Evolutionary conservation across 2,329 filamentous ascomycete species (phyloP).

Genomic region (Neonectria neomacrospora): DNA sequence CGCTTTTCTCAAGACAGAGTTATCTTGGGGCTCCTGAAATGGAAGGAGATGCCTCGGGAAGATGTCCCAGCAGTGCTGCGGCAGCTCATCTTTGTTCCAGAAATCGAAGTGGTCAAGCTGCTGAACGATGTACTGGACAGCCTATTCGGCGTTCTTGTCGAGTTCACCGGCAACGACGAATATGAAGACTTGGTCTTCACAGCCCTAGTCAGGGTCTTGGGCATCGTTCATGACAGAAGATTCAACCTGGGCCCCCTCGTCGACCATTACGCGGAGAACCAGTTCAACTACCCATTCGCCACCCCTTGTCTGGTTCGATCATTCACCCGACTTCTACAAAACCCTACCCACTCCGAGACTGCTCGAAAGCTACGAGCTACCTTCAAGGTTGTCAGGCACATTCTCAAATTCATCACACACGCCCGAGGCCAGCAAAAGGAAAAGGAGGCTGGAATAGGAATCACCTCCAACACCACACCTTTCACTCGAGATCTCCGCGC

Average conservation of each 20-base stretch:
- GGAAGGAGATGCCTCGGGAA: slow-evolving; percentile 79
- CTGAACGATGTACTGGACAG: slow-evolving; percentile 89
- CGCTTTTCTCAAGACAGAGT: slow-evolving; percentile 92
- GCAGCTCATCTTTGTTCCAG: slow-evolving; percentile 90
- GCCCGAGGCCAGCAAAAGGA: slow-evolving; percentile 85
- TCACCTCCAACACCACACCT: slow-evolving; percentile 75
- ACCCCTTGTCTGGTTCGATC: slow-evolving; percentile 89
- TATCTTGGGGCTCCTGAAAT: slow-evolving; percentile 84
- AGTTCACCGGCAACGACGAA: slow-evolving; percentile 90
- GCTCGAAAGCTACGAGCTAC: slow-evolving; percentile 88
- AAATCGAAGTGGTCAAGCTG: slow-evolving; percentile 97
- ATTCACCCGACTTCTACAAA: slow-evolving; percentile 84
- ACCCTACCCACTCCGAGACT: slow-evolving; percentile 83
- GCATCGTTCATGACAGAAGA: slow-evolving; percentile 92
- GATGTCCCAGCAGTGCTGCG: slow-evolving; percentile 80
- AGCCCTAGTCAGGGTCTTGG: slow-evolving; percentile 86
- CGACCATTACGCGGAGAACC: slow-evolving; percentile 87
- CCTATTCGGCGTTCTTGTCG: slow-evolving; percentile 89
- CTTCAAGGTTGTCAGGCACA: slow-evolving; percentile 92
- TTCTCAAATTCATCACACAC: slow-evolving; percentile 94
- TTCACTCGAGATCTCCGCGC: slow-evolving; percentile 86
- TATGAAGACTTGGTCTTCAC: slow-evolving; percentile 94
- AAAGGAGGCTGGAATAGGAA: slow-evolving; percentile 90
- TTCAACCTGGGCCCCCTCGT: slow-evolving; percentile 93
- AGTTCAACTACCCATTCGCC: slow-evolving; percentile 93